Evolutionary conservation across 2,329 filamentous ascomycete genomes (phyloP).

Genomic region (Diplodia corticola): DNA sequence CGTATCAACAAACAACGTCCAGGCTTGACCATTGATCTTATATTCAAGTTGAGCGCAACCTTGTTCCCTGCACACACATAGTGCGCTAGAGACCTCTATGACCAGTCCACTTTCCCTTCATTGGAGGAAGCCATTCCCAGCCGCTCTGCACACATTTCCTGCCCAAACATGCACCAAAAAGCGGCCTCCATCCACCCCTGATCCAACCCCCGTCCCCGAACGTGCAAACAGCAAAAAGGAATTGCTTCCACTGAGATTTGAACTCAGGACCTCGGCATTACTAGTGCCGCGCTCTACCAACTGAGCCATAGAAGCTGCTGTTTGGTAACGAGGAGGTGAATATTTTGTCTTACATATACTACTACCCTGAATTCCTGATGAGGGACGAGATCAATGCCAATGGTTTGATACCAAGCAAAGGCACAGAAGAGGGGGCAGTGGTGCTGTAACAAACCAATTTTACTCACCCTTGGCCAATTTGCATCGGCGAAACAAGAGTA

Average conservation of each 20-base stretch:
- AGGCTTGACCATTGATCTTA: too few relatives aligned
- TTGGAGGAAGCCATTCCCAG: background rate
- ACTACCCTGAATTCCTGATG: background rate
- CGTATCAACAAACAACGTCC: too few relatives aligned
- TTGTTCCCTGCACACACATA: too few relatives aligned
- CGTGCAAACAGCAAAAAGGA: background rate
- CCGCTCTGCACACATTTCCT: background rate
- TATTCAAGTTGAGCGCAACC: too few relatives aligned
- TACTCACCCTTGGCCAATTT: too few relatives aligned
- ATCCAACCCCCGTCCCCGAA: background rate
- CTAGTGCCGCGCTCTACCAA: constrained; percentile 24
- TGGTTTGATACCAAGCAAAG: too few relatives aligned
- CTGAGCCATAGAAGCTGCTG: constrained; percentile 22
- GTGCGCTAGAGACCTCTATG: background rate
- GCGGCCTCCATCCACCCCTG: too few relatives aligned
- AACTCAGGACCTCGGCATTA: constrained; percentile 24
- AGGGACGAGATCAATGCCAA: background rate
- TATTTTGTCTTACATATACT: background rate
- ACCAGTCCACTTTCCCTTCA: background rate
- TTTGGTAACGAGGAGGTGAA: background rate
- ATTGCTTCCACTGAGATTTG: constrained; percentile 23
- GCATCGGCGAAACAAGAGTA: too few relatives aligned
- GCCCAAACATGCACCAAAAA: background rate
- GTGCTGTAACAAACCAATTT: too few relatives aligned
- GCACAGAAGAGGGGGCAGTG: too few relatives aligned